Evolutionary conservation across 2,329 filamentous ascomycete genomes (phyloP).

Genomic region (Aspergillus ochraceoroseus): DNA sequence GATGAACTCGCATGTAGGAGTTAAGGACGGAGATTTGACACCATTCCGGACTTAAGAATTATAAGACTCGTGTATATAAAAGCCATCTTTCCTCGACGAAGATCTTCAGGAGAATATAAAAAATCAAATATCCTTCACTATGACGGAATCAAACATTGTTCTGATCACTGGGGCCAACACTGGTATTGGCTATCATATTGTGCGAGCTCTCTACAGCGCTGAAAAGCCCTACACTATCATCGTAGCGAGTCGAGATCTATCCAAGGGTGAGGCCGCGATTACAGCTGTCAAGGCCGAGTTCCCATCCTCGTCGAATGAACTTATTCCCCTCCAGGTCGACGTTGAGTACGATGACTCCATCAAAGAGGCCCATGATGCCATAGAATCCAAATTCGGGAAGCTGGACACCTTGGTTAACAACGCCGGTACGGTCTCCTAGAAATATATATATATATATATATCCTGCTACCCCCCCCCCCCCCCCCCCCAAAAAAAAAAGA

Average conservation of each 20-base stretch:
- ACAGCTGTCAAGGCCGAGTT: slow-evolving; percentile 40
- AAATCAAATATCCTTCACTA: neutral
- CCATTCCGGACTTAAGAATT: too few relatives aligned
- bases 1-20: too few relatives aligned
- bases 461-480: neutral
- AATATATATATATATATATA: neutral
- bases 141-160: slow-evolving; percentile 35
- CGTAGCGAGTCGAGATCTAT: slow-evolving; percentile 50
- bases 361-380: slow-evolving; percentile 40
- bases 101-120: too few relatives aligned
- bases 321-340: slow-evolving; percentile 52
- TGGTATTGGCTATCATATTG: slow-evolving; percentile 56
- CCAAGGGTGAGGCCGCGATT: slow-evolving; percentile 51
- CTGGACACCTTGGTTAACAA: slow-evolving; percentile 57
- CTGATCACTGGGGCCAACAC: slow-evolving; percentile 60
- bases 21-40: too few relatives aligned
- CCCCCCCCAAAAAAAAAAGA: neutral
- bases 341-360: slow-evolving; percentile 53
- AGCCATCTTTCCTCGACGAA: too few relatives aligned
- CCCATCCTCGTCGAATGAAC: slow-evolving; percentile 39
- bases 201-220: slow-evolving; percentile 52
- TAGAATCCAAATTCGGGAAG: slow-evolving; percentile 43
- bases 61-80: too few relatives aligned
- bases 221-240: slow-evolving; percentile 51
- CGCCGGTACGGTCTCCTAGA: slow-evolving; percentile 41